Evolutionary conservation across 1,284 basidiomycete genomes (phyloP).

Genomic region (Naganishia cerealis): DNA sequence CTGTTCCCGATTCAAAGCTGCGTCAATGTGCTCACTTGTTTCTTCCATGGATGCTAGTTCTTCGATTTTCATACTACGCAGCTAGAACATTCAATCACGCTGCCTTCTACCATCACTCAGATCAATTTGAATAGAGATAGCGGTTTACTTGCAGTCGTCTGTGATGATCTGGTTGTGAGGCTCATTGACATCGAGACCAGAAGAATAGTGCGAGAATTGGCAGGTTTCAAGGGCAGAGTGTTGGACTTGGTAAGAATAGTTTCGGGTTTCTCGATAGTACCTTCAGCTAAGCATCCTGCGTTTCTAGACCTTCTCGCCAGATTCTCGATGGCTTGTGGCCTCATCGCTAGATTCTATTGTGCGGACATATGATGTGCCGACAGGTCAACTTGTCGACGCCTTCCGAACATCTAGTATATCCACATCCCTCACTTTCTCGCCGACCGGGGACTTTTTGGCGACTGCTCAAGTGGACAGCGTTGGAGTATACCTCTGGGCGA

Average conservation of each 20-base stretch:
- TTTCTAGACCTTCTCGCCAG: constrained; percentile 79
- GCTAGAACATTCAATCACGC: constrained; percentile 65
- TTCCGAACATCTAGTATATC: constrained; percentile 88
- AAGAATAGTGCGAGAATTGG: constrained; percentile 80
- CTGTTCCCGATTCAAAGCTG: background rate
- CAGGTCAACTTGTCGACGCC: constrained; percentile 84
- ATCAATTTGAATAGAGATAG: constrained; percentile 80
- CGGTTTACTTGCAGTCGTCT: constrained; percentile 77
- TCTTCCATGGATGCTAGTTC: constrained; percentile 62
- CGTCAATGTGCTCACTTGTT: background rate
- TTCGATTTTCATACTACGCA: constrained; percentile 90
- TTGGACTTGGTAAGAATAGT: constrained; percentile 70
- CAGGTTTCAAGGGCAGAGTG: constrained; percentile 74
- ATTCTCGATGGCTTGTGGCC: constrained; percentile 87
- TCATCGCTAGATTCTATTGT: constrained; percentile 88
- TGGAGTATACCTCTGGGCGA: constrained; percentile 94
- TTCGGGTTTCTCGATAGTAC: constrained; percentile 9
- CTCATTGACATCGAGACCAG: constrained; percentile 89
- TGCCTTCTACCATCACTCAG: constrained; percentile 70
- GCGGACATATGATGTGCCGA: constrained; percentile 94
- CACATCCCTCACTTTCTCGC: constrained; percentile 87
- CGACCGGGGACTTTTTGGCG: constrained; percentile 92
- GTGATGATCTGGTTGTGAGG: constrained; percentile 80
- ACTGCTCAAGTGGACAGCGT: constrained; percentile 91
- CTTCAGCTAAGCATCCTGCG: background rate